Evolutionary conservation across 2,329 filamentous ascomycete species (phyloP).

Genomic region (Monosporascus sp.): DNA sequence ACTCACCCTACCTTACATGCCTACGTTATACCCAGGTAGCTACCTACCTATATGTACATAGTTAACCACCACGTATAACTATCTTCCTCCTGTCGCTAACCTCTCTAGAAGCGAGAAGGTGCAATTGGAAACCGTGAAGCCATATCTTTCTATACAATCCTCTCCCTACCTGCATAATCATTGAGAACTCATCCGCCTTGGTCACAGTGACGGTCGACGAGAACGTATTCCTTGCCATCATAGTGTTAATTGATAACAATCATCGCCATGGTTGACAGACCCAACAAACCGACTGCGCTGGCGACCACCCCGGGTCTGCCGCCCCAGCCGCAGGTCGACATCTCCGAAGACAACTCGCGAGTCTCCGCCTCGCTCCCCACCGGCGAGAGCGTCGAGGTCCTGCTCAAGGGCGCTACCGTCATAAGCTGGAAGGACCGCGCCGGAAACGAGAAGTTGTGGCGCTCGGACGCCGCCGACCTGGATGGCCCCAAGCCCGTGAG

Average conservation of each 20-base stretch:
- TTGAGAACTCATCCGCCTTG: too few relatives aligned
- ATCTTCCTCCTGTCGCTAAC: not conserved
- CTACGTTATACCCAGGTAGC: not conserved
- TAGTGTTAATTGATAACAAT: too few relatives aligned
- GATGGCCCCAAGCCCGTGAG: slow-evolving; percentile 87
- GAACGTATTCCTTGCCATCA: too few relatives aligned
- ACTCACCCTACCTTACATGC: not conserved
- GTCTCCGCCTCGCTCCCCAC: slow-evolving; percentile 78
- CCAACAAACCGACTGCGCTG: slow-evolving; percentile 75
- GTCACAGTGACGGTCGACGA: too few relatives aligned
- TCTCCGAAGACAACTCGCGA: slow-evolving; percentile 63
- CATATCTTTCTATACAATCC: not conserved
- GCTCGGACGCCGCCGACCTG: slow-evolving; percentile 73
- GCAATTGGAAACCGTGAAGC: too few relatives aligned
- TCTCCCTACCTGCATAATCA: not conserved
- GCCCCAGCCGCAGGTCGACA: slow-evolving; percentile 69
- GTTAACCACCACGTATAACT: not conserved
- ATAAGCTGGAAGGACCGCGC: slow-evolving; percentile 84
- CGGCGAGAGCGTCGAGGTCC: slow-evolving; percentile 78
- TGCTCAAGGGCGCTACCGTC: slow-evolving; percentile 90
- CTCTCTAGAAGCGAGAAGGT: not conserved
- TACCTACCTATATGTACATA: not conserved
- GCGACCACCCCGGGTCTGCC: slow-evolving; percentile 68
- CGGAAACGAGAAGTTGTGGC: slow-evolving; percentile 77
- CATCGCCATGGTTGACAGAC: slow-evolving; percentile 66